Percentiles rank a stretch among this genome's conserved stretches.
phyloP scores from a whole-genome alignment of 169 alveolate genomes.

The Plasmodium gaboni region DNA sequence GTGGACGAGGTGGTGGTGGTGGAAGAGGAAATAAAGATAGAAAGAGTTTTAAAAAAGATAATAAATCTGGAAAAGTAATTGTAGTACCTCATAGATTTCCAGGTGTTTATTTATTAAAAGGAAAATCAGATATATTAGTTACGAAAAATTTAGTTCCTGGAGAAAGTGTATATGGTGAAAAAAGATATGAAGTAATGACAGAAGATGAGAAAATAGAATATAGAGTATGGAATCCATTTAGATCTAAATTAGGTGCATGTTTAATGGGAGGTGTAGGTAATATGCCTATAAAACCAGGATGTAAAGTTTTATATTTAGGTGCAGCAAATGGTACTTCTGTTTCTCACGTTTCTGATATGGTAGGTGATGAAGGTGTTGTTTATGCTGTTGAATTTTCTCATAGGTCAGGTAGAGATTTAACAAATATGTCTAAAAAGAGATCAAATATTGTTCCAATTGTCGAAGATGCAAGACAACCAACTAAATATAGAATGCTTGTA shows the following conservation, averaged over 20 bases:
- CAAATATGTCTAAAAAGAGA: slow-evolving; percentile 98
- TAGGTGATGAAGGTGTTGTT: slow-evolving; percentile 98
- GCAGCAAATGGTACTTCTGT: slow-evolving; percentile 99
- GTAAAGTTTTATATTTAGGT: slow-evolving; percentile 98
- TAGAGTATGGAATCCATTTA: slow-evolving; percentile 99
- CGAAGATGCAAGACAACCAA: slow-evolving; percentile 99
- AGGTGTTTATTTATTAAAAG: slow-evolving; percentile 97
- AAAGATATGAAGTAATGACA: slow-evolving; percentile 93
- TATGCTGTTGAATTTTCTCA: slow-evolving; percentile 99
- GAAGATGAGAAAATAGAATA: slow-evolving; percentile 96
- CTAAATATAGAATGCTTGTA: slow-evolving; percentile 97
- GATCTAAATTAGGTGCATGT: slow-evolving; percentile 99
- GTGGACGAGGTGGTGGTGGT: slow-evolving; percentile 81
- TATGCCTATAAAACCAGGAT: slow-evolving; percentile 97
- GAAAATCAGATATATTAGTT: slow-evolving; percentile 96
- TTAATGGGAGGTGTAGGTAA: slow-evolving; percentile 98
- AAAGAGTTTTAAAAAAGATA: slow-evolving; percentile 50
- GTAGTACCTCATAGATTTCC: slow-evolving; percentile 97
- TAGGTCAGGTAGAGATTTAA: slow-evolving; percentile 98
- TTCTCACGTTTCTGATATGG: slow-evolving; percentile 99
- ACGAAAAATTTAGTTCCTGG: slow-evolving; percentile 98
- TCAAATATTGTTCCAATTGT: slow-evolving; percentile 99
- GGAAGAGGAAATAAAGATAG: slow-evolving; percentile 74
- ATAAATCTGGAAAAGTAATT: slow-evolving; percentile 91
- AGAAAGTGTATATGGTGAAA: slow-evolving; percentile 99